These are phyloP conservation scores for Hansenula lynferdii DNA, from an alignment of 1,139 yeast species.

Conservation along the genomic window DNA sequence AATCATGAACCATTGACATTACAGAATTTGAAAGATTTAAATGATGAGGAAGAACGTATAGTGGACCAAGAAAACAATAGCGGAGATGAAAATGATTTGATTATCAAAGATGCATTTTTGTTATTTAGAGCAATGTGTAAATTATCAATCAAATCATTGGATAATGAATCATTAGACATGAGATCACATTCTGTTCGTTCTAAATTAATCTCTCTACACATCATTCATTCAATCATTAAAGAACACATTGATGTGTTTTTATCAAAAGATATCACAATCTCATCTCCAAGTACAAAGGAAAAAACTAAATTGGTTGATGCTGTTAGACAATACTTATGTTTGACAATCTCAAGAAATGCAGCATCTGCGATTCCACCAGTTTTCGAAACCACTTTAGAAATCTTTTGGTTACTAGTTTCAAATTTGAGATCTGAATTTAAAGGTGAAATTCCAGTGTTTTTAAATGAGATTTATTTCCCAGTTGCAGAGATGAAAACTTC, in stretches of 20 bases:
- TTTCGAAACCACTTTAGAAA: conserved; percentile 86
- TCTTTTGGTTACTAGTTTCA: conserved; percentile 84
- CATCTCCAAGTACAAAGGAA: conserved; percentile 53
- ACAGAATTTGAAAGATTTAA: conserved; percentile 48
- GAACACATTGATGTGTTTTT: conserved; percentile 83
- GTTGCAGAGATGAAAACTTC: conserved; percentile 90
- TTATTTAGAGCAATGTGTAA: conserved; percentile 94
- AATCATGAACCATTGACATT: conserved; percentile 44
- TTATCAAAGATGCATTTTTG: conserved; percentile 86
- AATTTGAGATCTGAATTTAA: conserved; percentile 85
- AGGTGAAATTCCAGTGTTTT: conserved; percentile 88
- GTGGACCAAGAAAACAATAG: conserved; percentile 39
- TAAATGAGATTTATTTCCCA: conserved; percentile 92
- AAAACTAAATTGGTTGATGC: conserved; percentile 70
- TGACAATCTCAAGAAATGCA: conserved; percentile 84
- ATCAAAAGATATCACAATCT: conserved; percentile 56
- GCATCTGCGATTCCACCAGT: conserved; percentile 91
- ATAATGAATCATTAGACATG: conserved; percentile 73
- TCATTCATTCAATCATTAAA: conserved; percentile 79
- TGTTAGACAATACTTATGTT: conserved; percentile 77
- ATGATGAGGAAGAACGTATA: conserved; percentile 51
- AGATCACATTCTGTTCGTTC: conserved; percentile 90
- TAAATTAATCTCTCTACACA: conserved; percentile 80
- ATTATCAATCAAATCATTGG: conserved; percentile 77
- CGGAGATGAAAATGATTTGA: conserved; percentile 59